Evolutionary conservation across 371 early-diverging fungal species (phyloP).

Genomic region (Entomophthora muscae): DNA sequence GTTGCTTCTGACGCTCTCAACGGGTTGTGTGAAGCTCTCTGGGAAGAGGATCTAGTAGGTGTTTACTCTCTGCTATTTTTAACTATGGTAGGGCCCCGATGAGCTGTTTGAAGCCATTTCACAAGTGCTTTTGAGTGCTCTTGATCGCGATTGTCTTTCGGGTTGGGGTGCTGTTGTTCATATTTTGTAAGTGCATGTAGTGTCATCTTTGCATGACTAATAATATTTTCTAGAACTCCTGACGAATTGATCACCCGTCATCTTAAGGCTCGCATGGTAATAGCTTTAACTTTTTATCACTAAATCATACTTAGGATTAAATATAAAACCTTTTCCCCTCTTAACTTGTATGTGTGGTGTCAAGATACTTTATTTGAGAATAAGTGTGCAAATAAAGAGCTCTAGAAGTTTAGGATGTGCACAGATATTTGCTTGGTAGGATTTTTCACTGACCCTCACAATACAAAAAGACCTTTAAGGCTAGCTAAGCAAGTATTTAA

Average conservation of each 20-base stretch:
- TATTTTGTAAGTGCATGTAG: slow-evolving; percentile 47
- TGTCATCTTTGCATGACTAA: background rate
- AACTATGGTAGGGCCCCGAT: slow-evolving; percentile 58
- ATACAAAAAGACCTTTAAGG: too few species aligned
- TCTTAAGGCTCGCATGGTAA: slow-evolving; percentile 76
- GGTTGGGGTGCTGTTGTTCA: slow-evolving; percentile 99
- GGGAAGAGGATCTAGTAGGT: slow-evolving; percentile 83
- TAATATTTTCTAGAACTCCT: slow-evolving; percentile 38
- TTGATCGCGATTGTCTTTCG: slow-evolving; percentile 94
- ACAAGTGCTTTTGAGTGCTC: slow-evolving; percentile 92
- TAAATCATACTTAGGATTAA: background rate
- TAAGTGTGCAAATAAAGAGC: too few species aligned
- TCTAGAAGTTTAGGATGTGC: too few species aligned
- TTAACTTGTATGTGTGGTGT: too few species aligned
- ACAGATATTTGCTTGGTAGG: too few species aligned
- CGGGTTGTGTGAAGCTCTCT: slow-evolving; percentile 97
- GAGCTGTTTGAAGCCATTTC: slow-evolving; percentile 95
- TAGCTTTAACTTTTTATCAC: background rate
- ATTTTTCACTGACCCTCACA: too few species aligned
- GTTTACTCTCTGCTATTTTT: background rate
- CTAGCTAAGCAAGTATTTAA: too few species aligned
- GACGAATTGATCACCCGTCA: slow-evolving; percentile 70
- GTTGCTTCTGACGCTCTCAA: slow-evolving; percentile 81
- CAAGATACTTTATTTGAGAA: too few species aligned
- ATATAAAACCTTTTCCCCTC: too few species aligned